A percentile compares a stretch with the other conserved stretches of the same genome.
Conservation (phyloP, 352 stramenopile species). For the Phytophthora aleatoria region DNA sequence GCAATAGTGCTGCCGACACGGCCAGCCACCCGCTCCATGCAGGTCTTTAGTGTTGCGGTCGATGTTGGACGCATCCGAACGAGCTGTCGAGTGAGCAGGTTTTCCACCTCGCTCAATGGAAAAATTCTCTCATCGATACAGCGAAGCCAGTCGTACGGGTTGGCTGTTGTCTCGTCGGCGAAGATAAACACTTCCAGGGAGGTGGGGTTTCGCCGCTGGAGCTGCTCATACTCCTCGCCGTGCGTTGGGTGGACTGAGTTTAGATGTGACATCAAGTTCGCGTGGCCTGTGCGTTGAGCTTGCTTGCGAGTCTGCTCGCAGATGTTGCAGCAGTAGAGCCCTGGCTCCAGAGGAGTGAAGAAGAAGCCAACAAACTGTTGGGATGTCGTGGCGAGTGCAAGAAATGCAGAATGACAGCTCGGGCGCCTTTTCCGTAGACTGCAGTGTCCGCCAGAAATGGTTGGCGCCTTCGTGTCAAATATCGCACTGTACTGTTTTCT, state of each 20-base stretch:
- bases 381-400: neutral
- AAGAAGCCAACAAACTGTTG: constrained; percentile 10
- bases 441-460: neutral
- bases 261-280: neutral
- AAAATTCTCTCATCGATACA: neutral
- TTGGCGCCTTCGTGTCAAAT: neutral
- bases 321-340: constrained; percentile 24
- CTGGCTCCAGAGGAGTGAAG: constrained; percentile 15
- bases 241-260: neutral
- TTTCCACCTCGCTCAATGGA: neutral
- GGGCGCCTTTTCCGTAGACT: no score
- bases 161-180: neutral
- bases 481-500: neutral
- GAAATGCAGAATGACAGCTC: neutral
- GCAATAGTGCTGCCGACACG: neutral
- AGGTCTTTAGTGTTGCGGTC: neutral
- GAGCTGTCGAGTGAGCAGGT: neutral
- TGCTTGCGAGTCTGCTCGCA: constrained; percentile 24
- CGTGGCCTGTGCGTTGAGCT: constrained; percentile 3
- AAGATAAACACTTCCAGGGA: neutral
- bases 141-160: constrained; percentile 2
- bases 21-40: neutral
- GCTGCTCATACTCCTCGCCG: neutral
- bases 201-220: neutral
- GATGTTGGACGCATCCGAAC: neutral